Base-by-base conservation (phyloP, 306 rosid genomes). In the Vicia villosa region DNA sequence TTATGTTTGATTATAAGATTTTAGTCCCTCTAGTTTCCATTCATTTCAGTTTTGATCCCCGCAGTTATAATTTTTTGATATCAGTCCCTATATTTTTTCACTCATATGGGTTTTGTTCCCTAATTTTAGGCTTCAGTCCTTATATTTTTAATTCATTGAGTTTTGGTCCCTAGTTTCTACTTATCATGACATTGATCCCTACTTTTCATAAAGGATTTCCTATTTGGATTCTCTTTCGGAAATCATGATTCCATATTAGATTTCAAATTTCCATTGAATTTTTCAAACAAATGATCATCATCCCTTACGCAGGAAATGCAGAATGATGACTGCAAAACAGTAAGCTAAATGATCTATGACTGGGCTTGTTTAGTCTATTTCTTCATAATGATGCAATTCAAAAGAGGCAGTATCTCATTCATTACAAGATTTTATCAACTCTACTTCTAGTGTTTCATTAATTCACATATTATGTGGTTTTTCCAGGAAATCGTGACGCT, bases 401-500 rank as follows among this genome's bases (percentile, higher is more conserved):
- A 21, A 50, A 19, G 11, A 14, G 64, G 20, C 45, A 42, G 32
- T 50, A 49, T 51, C 45, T 8, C 42, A 38, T 5, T 19, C 40
- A 45, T 51, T 36, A 10, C 77, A 34, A 38, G 57, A 55, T n/a
- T 59, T 30, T 17, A 55, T 14, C 30, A 43, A 6, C 17, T 71
- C n/a, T 12, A 15, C 4, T 21, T 72, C 4, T 41, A 37, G 45
- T 68, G 63, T 54, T 63, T 59, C 42, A 61, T 58, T 42, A 24
- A 34, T 56, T 22, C 68, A 52, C 64, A 56, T 5, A 20, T 21
- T 26, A 63, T 14, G 26, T 61, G 61, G 32, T 41, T 56, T 63
- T 75, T 34, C 22, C 84, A 95, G 99, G 99, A 95, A 89, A 95
- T 95, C 12, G 96, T 95, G 68, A 97, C 97, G 0, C 86, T 95